phyloP scores from a whole-genome alignment of 129 eudicot genomes.

The Kitagawia praeruptora region DNA sequence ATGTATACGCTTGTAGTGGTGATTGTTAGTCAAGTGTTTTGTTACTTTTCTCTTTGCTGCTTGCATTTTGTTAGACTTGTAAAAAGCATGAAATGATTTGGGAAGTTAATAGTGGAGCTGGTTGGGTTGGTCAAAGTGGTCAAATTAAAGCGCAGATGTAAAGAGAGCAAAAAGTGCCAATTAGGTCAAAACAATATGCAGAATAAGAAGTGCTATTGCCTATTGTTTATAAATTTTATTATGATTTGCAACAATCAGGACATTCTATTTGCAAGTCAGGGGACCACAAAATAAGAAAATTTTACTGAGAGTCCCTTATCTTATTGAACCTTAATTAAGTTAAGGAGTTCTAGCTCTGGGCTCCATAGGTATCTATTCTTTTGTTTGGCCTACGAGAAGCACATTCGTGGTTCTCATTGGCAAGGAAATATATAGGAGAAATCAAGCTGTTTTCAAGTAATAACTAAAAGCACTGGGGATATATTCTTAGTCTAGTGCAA shows the following conservation, averaged over 20 bases:
- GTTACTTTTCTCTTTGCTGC: background rate
- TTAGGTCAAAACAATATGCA: background rate
- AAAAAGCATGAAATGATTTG: background rate
- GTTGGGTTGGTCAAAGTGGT: background rate
- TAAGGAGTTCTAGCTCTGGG: background rate
- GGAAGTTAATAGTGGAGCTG: background rate
- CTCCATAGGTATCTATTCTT: background rate
- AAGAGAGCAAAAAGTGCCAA: background rate
- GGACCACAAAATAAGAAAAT: background rate
- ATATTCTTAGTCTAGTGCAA: too few species aligned
- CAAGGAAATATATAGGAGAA: background rate
- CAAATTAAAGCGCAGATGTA: background rate
- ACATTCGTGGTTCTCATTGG: background rate
- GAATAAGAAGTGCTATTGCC: background rate
- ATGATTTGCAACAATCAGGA: background rate
- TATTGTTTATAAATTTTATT: background rate
- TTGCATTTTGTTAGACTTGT: background rate
- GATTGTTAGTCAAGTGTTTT: background rate
- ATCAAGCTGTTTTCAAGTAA: background rate
- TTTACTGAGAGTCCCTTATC: background rate
- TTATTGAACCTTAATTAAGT: background rate
- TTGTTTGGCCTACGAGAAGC: background rate
- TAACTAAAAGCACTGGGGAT: background rate
- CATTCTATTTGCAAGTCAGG: background rate
- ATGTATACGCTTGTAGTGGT: background rate